Base-by-base conservation (phyloP, 2,329 filamentous ascomycete species). In the Scortechinia acanthostroma region DNA sequence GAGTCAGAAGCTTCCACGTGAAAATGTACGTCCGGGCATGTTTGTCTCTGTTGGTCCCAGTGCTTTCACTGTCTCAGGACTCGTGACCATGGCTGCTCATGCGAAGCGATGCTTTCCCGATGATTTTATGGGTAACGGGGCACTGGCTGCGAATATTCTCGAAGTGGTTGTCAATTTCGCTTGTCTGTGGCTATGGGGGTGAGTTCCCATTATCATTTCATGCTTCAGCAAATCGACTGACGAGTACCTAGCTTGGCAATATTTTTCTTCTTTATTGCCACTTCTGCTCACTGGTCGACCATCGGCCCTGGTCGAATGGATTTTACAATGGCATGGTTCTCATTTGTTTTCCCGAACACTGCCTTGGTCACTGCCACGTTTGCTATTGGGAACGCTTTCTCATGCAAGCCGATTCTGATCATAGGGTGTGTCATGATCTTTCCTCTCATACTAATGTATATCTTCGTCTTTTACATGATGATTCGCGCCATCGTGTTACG, bases 321-420 rank as follows among this genome's bases (percentile, higher is more conserved):
- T 3, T 83, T 81, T 51, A 71, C 74, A 0, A 80, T 83, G 77
- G 76, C 72, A 2, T 83, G 77, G 72, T 82, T 74, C 51, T 79
- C 74, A 2, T 83, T 81, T 53, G 63, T 83, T 13, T 83, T 83
- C 50, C 78, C 78, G 0, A 80, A 83, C 50, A 82, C 78, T 2
- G 76, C 74, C 0, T 56, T 79, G 42, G 68, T 73, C 22, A 77
- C 75, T 1, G 73, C 76, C 0, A 83, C 78, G 0, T 82, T 83
- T 53, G 71, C 77, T 2, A 67, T 83, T 22, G 76, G 71, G 1
- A 65, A 69, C n/a, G 74, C 70, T 2, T 72, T 73, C 43, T 58
- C 61, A 16, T 66, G 61, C 43, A 58, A 55, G 17, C 58, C 70
- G 1, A 77, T 83, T 46, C 56, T 70, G 15, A 70, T 79, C 19